A percentile compares a stretch with the other conserved stretches of the same genome.
Conservation (phyloP, 208 protist species). For the Porcisia hertigi region DNA sequence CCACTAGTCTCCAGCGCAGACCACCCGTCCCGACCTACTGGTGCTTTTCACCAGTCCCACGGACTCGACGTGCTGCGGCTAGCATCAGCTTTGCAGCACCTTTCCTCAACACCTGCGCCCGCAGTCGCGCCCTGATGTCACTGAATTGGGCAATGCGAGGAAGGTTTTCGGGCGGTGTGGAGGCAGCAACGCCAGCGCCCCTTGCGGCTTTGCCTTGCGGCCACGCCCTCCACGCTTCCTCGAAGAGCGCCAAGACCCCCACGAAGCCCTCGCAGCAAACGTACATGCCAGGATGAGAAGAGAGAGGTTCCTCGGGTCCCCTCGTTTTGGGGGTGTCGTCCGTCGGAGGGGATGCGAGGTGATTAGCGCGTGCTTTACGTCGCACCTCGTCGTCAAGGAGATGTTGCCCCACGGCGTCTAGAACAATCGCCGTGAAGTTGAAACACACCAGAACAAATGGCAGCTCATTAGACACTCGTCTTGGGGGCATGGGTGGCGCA, state of each 20-base stretch:
- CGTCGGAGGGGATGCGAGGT: not conserved
- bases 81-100: slow-evolving; percentile 16
- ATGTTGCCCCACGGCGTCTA: slow-evolving; percentile 44
- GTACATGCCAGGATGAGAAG: slow-evolving; percentile 17
- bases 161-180: slow-evolving; percentile 1
- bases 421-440: slow-evolving; percentile 64
- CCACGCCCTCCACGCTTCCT: slow-evolving; percentile 15
- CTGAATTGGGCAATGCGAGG: slow-evolving; percentile 37
- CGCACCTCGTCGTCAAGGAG: slow-evolving; percentile 26
- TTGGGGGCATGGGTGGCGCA: not conserved
- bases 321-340: not conserved
- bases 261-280: slow-evolving; percentile 31
- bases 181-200: not conserved
- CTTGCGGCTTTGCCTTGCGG: not conserved
- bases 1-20: no score
- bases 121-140: slow-evolving; percentile 21
- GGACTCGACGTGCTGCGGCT: slow-evolving; percentile 10
- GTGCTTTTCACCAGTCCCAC: not conserved
- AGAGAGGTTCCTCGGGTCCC: not conserved
- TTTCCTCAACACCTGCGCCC: slow-evolving; percentile 21
- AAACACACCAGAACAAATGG: slow-evolving; percentile 82
- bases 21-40: not conserved
- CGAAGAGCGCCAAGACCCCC: slow-evolving; percentile 30
- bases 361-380: slow-evolving; percentile 6
- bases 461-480: slow-evolving; percentile 33